Evolutionary conservation across 2,329 filamentous ascomycete genomes (phyloP).

Genomic region (Fonsecaea monophora): DNA sequence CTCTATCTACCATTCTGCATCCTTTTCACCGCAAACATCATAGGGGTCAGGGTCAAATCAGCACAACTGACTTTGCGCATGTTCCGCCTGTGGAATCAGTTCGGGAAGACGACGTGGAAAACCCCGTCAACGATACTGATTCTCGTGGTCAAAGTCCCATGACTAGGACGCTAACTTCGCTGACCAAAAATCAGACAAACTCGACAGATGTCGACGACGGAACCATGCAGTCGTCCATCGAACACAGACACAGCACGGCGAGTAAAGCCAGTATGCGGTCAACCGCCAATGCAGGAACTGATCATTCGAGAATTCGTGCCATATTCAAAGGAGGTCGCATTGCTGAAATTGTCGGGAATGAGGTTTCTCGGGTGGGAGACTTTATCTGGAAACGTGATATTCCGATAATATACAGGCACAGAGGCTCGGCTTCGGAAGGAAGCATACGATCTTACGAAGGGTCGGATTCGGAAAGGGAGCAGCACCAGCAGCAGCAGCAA

Average conservation of each 20-base stretch:
- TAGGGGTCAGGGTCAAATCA: constrained; percentile 47
- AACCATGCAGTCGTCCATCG: constrained; percentile 16
- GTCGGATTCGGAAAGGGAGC: constrained; percentile 54
- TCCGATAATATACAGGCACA: constrained; percentile 48
- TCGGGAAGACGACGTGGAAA: constrained; percentile 18
- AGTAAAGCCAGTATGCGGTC: constrained; percentile 53
- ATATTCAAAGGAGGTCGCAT: constrained; percentile 81
- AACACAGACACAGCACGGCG: constrained; percentile 35
- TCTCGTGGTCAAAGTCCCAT: constrained; percentile 39
- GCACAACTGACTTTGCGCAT: constrained; percentile 48
- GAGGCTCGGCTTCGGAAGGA: constrained; percentile 52
- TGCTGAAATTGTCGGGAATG: constrained; percentile 73
- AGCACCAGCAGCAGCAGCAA: constrained; percentile 21
- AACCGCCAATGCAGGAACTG: constrained; percentile 53
- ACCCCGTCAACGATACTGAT: constrained; percentile 20
- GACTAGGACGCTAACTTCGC: constrained; percentile 32
- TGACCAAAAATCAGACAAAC: constrained; percentile 27
- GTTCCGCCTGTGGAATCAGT: constrained; percentile 11
- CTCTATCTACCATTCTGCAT: constrained; percentile 51
- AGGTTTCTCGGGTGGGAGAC: constrained; percentile 67
- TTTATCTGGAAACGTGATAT: constrained; percentile 66
- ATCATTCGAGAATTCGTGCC: constrained; percentile 66
- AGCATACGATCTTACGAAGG: constrained; percentile 56
- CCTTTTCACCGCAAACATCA: constrained; percentile 44
- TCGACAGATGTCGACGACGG: constrained; percentile 25